Conservation (phyloP, 441 rosid species). For the Raphanus hybrid region DNA sequence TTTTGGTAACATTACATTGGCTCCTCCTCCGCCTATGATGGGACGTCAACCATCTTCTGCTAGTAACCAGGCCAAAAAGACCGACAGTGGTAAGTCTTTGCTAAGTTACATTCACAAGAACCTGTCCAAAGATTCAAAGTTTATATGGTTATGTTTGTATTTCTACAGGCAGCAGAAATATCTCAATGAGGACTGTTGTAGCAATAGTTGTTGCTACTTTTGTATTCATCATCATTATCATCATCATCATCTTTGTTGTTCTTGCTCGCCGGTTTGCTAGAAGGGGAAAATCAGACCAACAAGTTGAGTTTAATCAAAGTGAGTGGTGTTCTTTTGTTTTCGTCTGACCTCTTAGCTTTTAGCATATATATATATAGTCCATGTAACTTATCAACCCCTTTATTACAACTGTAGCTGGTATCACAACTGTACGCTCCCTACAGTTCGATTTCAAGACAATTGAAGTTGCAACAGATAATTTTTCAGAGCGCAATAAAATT, state of each 20-base stretch:
- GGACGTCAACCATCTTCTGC: neutral
- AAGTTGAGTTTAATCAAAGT: constrained; percentile 5
- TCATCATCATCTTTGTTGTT: neutral
- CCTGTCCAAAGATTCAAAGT: neutral
- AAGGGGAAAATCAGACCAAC: neutral
- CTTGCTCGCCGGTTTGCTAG: neutral
- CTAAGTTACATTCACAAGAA: no score
- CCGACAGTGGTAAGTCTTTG: neutral
- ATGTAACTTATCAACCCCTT: neutral
- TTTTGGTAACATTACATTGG: neutral
- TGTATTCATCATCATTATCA: neutral
- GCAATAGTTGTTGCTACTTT: constrained; percentile 6
- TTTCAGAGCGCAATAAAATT: constrained; percentile 40
- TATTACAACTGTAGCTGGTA: neutral
- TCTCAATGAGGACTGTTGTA: neutral
- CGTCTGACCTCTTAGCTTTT: neutral
- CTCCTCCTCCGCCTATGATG: neutral
- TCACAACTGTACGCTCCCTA: constrained; percentile 30
- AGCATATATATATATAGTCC: neutral
- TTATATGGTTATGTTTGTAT: neutral
- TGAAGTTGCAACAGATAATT: constrained; percentile 41
- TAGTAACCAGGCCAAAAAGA: neutral
- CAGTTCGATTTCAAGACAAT: constrained; percentile 44
- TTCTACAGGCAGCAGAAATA: neutral
- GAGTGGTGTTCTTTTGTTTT: constrained; percentile 15